Base-by-base conservation (phyloP, 495 filamentous ascomycete genomes). In the Hapsidospora chrysogenum region DNA sequence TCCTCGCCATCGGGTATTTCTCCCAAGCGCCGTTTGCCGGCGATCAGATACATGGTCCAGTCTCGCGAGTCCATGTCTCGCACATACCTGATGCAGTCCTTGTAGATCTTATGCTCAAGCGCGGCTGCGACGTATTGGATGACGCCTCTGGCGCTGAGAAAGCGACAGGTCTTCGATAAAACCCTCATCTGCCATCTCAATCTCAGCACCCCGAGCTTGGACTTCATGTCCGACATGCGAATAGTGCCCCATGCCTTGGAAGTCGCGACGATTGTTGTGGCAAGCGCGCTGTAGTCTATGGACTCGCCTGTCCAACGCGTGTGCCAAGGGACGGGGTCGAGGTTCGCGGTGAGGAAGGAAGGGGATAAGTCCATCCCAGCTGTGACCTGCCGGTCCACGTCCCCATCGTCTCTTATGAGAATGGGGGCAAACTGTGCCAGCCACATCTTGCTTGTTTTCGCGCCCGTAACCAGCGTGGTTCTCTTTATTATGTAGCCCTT, bases 401-500 rank as follows among this genome's bases (percentile, higher is more conserved):
- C n/a, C n/a, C n/a, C n/a, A n/a, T n/a, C n/a, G n/a, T n/a, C n/a
- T n/a, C n/a, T n/a, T n/a, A n/a, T n/a, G n/a, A n/a, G n/a, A n/a
- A n/a, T n/a, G n/a, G n/a, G n/a, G 23, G 69, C 53, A 45, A 78
- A 86, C 44, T 61, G 67, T 32, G 59, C 66, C 28, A 86, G 68
- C 33, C 67, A 79, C 17, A 72, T 44, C 41, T 62, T 66, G 51
- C 79, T 87, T 0, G 85, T 89, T 33, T 74, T 72, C 27, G 66
- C 57, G 16, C 68, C 63, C 33, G 63, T 70, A 14, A 72, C 63
- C 20, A 82, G 63, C 4, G 86, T 64, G 1, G 69, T 64, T 23
- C 71, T 68, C 54, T 95, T 95, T 25, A 76, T 74, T 31, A 95
- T 84, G 51, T 93, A 92, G 7, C 86, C 87, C 46, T 78, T 80